A percentile compares a stretch with the other conserved stretches of the same genome.
These are phyloP conservation scores for Zoysia matrella DNA, from an alignment of 202 grass and related monocot species.

Conservation along the genomic window DNA sequence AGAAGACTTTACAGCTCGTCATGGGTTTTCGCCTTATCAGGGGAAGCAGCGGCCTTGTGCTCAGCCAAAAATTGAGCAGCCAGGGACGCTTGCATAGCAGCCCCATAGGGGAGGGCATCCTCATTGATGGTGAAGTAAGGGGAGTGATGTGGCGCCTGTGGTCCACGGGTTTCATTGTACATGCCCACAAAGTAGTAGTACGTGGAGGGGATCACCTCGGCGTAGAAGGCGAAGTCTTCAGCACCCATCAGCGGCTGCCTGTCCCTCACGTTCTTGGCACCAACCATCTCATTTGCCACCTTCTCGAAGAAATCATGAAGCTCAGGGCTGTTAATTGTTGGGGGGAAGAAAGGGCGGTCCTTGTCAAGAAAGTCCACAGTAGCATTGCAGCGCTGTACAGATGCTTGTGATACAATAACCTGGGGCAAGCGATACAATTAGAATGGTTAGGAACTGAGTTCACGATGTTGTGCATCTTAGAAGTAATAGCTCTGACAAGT, in stretches of 20 bases:
- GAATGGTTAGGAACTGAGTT: neutral
- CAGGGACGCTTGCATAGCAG: slow-evolving; percentile 68
- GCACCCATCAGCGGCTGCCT: slow-evolving; percentile 73
- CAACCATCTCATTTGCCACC: slow-evolving; percentile 61
- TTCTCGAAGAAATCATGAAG: slow-evolving; percentile 75
- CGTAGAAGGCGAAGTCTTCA: slow-evolving; percentile 85
- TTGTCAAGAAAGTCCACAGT: slow-evolving; percentile 63
- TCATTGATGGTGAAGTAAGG: slow-evolving; percentile 84
- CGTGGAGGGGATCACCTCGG: slow-evolving; percentile 56
- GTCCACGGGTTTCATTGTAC: slow-evolving; percentile 44
- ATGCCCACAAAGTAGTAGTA: slow-evolving; percentile 91
- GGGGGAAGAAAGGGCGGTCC: slow-evolving; percentile 67
- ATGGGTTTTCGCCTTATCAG: slow-evolving; percentile 35
- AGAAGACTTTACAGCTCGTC: slow-evolving; percentile 72
- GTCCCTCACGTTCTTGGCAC: slow-evolving; percentile 67
- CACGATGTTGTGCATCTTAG: neutral
- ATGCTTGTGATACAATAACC: slow-evolving; percentile 92
- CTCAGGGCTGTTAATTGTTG: slow-evolving; percentile 62
- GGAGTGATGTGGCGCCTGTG: slow-evolving; percentile 48
- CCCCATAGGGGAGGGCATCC: slow-evolving; percentile 62
- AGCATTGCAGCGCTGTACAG: slow-evolving; percentile 88
- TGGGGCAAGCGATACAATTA: slow-evolving; percentile 36
- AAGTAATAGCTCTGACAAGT: neutral
- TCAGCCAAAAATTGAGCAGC: slow-evolving; percentile 68
- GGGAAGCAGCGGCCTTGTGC: slow-evolving; percentile 30